A percentile compares a stretch with the other conserved stretches of the same genome.
Evolutionary conservation across 495 filamentous ascomycete genomes (phyloP).

Genomic region (Podospora pseudopauciseta): DNA sequence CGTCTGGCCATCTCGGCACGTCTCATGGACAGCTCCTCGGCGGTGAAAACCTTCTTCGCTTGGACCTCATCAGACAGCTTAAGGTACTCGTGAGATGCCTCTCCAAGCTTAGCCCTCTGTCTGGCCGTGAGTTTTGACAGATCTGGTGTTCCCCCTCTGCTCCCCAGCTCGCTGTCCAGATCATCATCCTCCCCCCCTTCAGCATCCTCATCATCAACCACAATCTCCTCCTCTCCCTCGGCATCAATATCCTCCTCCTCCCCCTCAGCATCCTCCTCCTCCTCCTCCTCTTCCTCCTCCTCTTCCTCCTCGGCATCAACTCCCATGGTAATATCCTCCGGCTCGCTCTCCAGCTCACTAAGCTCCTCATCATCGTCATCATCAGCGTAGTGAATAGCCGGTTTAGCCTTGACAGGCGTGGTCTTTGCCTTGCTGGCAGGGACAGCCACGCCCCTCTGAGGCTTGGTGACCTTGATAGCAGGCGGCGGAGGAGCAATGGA

Average conservation of each 20-base stretch:
- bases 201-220: slow-evolving; percentile 51
- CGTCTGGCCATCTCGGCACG: slow-evolving; percentile 94
- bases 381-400: slow-evolving; percentile 36
- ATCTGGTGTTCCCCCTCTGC: slow-evolving; percentile 68
- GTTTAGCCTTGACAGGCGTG: slow-evolving; percentile 15
- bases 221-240: slow-evolving; percentile 49
- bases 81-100: slow-evolving; percentile 54
- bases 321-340: slow-evolving; percentile 49
- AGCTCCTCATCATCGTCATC: slow-evolving; percentile 46
- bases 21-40: slow-evolving; percentile 92
- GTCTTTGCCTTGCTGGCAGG: slow-evolving; percentile 24
- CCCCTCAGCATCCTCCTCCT: slow-evolving; percentile 49
- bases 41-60: slow-evolving; percentile 87
- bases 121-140: slow-evolving; percentile 82
- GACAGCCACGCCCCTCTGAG: slow-evolving; percentile 21
- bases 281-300: slow-evolving; percentile 13
- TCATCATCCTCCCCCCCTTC: slow-evolving; percentile 62
- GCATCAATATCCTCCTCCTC: slow-evolving; percentile 43
- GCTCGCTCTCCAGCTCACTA: slow-evolving; percentile 47
- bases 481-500: slow-evolving; percentile 38
- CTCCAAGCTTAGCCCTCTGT: slow-evolving; percentile 71
- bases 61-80: slow-evolving; percentile 89
- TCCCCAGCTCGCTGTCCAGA: slow-evolving; percentile 58
- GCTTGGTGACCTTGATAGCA: slow-evolving; percentile 45
- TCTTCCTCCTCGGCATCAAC: slow-evolving; percentile 31